Evolutionary conservation across 2,329 filamentous ascomycete species (phyloP), one percentile per base, ranked within the genome.

Genomic region (Sporothrix luriei): DNA sequence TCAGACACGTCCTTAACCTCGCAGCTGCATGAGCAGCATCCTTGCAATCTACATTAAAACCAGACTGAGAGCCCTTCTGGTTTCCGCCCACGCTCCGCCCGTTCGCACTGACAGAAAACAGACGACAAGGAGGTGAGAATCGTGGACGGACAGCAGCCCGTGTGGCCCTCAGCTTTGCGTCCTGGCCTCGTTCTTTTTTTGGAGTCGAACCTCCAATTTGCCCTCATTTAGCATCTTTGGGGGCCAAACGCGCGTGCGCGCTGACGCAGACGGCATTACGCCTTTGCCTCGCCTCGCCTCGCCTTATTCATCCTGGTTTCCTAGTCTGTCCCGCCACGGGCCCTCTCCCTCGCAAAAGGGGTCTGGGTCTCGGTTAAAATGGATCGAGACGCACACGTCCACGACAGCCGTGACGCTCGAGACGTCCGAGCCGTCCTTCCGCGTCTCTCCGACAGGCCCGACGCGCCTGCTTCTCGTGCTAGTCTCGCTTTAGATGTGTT

Each of bases 391-490:
- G 64, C 64, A 24, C 59, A 71, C 59, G 67, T 51, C 38, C 59
- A 49, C 52, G 68, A 68, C 68, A 40, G 16, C 48, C 61, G 64
- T 51, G 57, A 65, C 71, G 46, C 48, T 54, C 66, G 59, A 40
- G 54, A 65, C 29, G 62, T 67, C 29, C 71, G 73, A 26, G 73
- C 73, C 70, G 57, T 73, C 6, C 69, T 70, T 52, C 71, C 74
- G 68, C 73, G 64, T 62, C 69, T 72, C 51, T 68, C 71, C 48
- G 73, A 71, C 72, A 67, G 70, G 26, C 33, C 59, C 52, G 74
- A 75, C 74, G 71, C 73, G 71, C 69, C 72, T 68, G 70, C 57
- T 21, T 68, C 68, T 38, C 74, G 65, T 72, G 70, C 71, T 71
- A 65, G 55, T 66, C 66, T 55, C 51, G 67, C 68, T 11, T 52